Conservation (phyloP, 345 rosid species). For the Streptanthus diversifolius region DNA sequence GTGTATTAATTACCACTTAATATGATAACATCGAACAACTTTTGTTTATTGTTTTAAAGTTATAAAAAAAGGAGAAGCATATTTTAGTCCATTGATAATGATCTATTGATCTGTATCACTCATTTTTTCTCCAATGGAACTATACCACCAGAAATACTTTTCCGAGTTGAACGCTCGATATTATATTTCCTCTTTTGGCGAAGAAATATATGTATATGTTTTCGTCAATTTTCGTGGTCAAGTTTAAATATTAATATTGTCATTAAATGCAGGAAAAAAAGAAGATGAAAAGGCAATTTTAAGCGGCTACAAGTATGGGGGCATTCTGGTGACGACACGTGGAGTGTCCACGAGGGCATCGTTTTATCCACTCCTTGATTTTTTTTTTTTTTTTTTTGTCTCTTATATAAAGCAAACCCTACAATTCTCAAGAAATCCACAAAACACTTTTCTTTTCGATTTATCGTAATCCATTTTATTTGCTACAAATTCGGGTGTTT, state of each 20-base stretch:
- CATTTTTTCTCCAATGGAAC: background rate
- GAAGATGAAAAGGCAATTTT: background rate
- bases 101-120: background rate
- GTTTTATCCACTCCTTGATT: conserved; percentile 14
- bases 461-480: background rate
- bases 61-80: background rate
- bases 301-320: conserved; percentile 31
- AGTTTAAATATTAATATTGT: background rate
- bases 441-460: background rate
- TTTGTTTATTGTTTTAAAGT: background rate
- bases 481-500: background rate
- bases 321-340: conserved; percentile 20
- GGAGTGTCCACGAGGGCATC: conserved; percentile 13
- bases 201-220: background rate
- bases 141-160: conserved; percentile 12
- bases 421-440: conserved; percentile 1
- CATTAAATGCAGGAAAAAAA: background rate
- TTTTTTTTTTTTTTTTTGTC: background rate
- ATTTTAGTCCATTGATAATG: background rate
- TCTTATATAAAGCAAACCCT: conserved; percentile 27
- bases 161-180: background rate
- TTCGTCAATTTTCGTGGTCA: conserved; percentile 23
- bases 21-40: no score
- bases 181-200: background rate
- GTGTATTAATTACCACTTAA: background rate